Percentiles rank a stretch among this genome's conserved stretches.
These are phyloP conservation scores for Kwoniella botswanensis DNA, from an alignment of 768 basidiomycete genomes.

Conservation along the genomic window DNA sequence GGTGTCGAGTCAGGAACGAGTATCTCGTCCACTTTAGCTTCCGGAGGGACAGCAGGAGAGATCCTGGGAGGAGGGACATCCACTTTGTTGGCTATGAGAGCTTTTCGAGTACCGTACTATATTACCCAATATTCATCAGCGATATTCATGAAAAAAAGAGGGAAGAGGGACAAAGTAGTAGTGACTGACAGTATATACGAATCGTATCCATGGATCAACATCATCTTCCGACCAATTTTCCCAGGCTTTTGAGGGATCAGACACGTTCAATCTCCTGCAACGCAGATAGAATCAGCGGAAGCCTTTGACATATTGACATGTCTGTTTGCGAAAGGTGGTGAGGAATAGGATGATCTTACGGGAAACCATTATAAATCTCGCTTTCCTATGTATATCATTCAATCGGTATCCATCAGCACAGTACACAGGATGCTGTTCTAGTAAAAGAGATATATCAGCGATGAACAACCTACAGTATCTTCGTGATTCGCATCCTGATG, in stretches of 20 bases:
- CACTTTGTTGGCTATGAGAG: conserved; percentile 8
- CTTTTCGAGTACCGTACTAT: conserved; percentile 22
- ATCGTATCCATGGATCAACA: conserved; percentile 17
- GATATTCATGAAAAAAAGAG: background rate
- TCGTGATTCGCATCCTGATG: too few species aligned
- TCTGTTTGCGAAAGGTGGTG: background rate
- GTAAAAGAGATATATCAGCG: too few species aligned
- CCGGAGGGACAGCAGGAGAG: background rate
- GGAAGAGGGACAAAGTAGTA: background rate
- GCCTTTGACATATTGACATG: background rate
- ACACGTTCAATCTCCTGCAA: too few species aligned
- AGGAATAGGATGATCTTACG: too few species aligned
- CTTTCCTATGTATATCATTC: too few species aligned
- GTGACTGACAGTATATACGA: conserved; percentile 18
- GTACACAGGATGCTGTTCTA: too few species aligned
- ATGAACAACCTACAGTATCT: too few species aligned
- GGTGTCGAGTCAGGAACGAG: conserved; percentile 4
- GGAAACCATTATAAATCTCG: too few species aligned
- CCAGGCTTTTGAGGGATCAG: background rate
- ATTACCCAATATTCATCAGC: background rate
- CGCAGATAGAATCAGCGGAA: too few species aligned
- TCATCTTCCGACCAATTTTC: background rate
- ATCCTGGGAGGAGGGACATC: background rate
- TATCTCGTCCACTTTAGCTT: background rate
- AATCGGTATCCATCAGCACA: too few species aligned